Evolutionary conservation across 1,284 basidiomycete genomes (phyloP).

Genomic region (Malassezia pachydermatis): DNA sequence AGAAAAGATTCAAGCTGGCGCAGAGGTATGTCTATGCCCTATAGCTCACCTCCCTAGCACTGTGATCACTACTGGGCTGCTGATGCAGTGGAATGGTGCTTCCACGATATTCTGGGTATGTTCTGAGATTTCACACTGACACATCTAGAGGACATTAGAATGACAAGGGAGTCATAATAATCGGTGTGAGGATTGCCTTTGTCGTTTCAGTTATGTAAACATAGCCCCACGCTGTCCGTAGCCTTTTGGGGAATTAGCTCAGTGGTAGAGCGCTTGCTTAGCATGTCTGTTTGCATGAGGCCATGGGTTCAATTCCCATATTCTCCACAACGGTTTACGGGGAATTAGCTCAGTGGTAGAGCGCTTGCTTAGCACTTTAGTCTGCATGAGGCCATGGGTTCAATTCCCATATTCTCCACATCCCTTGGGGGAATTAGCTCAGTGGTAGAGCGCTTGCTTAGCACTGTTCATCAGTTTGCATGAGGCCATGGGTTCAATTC

Average conservation of each 20-base stretch:
- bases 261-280: constrained; percentile 25
- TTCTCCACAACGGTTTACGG: constrained; percentile 16
- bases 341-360: constrained; percentile 24
- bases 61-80: constrained; percentile 55
- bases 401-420: constrained; percentile 22
- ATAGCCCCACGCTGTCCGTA: neutral
- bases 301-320: constrained; percentile 23
- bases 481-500: constrained; percentile 24
- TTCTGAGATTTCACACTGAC: neutral
- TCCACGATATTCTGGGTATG: constrained; percentile 43
- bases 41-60: constrained; percentile 15
- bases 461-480: constrained; percentile 15
- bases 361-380: constrained; percentile 21
- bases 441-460: constrained; percentile 25
- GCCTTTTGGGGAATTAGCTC: constrained; percentile 19
- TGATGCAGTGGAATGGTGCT: constrained; percentile 57
- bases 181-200: neutral
- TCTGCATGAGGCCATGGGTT: constrained; percentile 22
- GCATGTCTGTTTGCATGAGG: constrained; percentile 18
- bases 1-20: constrained; percentile 52
- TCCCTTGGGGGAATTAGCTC: constrained; percentile 18
- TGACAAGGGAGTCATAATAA: constrained; percentile 10
- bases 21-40: constrained; percentile 38
- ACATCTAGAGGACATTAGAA: constrained; percentile 27
- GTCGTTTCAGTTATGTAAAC: neutral